Evolutionary conservation across 306 rosid species (phyloP).

Genomic region (Trifolium subterraneum): DNA sequence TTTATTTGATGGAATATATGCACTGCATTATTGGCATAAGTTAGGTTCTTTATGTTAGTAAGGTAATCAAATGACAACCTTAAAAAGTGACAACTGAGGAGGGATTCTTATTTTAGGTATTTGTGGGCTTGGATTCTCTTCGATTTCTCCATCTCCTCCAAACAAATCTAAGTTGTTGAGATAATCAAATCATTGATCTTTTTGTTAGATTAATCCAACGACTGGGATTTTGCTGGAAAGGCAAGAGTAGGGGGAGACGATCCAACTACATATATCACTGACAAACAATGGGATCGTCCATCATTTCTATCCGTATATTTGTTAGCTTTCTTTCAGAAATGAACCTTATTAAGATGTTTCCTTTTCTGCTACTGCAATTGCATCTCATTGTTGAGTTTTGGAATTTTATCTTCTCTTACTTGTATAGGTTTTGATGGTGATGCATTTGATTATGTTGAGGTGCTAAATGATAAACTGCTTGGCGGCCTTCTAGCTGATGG

Average conservation of each 20-base stretch:
- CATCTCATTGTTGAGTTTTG: slow-evolving; percentile 50
- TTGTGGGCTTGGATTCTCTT: background rate
- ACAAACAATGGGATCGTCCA: background rate
- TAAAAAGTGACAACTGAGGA: background rate
- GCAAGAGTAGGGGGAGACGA: background rate
- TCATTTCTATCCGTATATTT: background rate
- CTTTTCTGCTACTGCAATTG: background rate
- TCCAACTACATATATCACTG: background rate
- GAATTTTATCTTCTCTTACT: slow-evolving; percentile 32
- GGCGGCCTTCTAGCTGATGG: slow-evolving; percentile 62
- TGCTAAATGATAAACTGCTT: slow-evolving; percentile 54
- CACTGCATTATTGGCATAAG: background rate
- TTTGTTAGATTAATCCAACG: background rate
- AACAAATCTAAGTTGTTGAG: background rate
- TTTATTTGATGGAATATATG: background rate
- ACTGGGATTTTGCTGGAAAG: slow-evolving; percentile 17
- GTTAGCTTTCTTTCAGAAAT: background rate
- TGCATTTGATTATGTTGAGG: slow-evolving; percentile 13
- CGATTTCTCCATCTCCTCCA: background rate
- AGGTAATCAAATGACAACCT: background rate
- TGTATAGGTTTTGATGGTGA: slow-evolving; percentile 41
- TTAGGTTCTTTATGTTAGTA: background rate
- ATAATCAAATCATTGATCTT: background rate
- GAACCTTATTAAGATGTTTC: background rate
- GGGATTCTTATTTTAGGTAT: background rate